Evolutionary conservation across 1,284 basidiomycete genomes (phyloP).

Genomic region (Bondarzewia mesenterica): DNA sequence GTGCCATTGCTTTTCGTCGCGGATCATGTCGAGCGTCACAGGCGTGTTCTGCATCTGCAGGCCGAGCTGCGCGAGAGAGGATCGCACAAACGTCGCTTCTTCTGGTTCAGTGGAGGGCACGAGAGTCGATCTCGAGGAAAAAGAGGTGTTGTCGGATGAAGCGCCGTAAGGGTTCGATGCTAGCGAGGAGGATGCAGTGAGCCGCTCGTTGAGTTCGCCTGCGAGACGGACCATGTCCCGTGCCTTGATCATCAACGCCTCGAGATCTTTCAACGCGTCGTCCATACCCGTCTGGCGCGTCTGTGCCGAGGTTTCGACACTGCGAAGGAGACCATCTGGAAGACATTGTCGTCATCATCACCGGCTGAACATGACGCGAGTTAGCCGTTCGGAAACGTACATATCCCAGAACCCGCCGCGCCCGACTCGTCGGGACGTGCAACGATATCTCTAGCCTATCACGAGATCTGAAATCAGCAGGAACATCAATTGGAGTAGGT

Average conservation of each 20-base stretch:
- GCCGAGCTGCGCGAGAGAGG: constrained; percentile 84
- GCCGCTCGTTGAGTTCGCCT: constrained; percentile 78
- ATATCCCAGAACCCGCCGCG: constrained; percentile 38
- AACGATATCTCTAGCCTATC: constrained; percentile 4
- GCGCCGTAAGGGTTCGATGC: constrained; percentile 14
- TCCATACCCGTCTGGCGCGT: constrained; percentile 63
- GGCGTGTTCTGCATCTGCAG: constrained; percentile 71
- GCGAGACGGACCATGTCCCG: constrained; percentile 91
- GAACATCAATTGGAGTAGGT: constrained; percentile 5
- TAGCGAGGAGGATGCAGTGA: constrained; percentile 49
- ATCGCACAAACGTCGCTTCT: constrained; percentile 81
- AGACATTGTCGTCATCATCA: constrained; percentile 2
- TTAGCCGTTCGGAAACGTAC: too few relatives aligned
- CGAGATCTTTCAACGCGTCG: constrained; percentile 81
- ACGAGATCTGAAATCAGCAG: neutral
- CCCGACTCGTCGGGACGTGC: constrained; percentile 4
- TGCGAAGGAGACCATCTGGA: constrained; percentile 73
- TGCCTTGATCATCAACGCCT: constrained; percentile 87
- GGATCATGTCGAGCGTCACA: constrained; percentile 86
- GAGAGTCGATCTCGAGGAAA: constrained; percentile 9
- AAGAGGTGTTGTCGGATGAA: constrained; percentile 7
- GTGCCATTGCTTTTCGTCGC: constrained; percentile 75
- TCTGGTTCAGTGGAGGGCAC: constrained; percentile 47
- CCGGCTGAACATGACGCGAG: too few relatives aligned
- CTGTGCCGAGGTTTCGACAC: constrained; percentile 62